These are phyloP conservation scores for Mucor indicus DNA, from an alignment of 371 early-diverging fungal species.

Conservation along the genomic window DNA sequence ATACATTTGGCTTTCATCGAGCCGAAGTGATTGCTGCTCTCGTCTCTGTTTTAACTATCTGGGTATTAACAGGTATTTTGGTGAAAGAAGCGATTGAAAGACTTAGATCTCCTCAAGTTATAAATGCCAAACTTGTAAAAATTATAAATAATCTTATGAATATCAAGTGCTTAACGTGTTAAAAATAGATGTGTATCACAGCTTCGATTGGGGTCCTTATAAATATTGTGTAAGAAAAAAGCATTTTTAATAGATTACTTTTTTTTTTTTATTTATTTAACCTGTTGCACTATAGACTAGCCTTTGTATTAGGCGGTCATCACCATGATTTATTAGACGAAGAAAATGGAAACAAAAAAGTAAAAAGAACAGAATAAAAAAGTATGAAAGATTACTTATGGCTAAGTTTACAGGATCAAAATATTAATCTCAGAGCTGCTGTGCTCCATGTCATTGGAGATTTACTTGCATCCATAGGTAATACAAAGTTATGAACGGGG, in stretches of 20 bases:
- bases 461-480: constrained; percentile 74
- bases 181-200: constrained; percentile 62
- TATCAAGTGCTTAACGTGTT: not conserved
- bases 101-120: constrained; percentile 64
- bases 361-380: too few species aligned
- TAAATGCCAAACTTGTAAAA: constrained; percentile 65
- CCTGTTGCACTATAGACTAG: constrained; percentile 27
- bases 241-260: not conserved
- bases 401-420: constrained; percentile 36
- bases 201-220: constrained; percentile 75
- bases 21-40: constrained; percentile 86
- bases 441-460: constrained; percentile 86
- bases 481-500: not conserved
- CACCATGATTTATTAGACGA: constrained; percentile 39
- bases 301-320: constrained; percentile 46
- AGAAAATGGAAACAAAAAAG: constrained; percentile 13
- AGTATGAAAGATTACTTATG: too few species aligned
- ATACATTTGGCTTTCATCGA: constrained; percentile 84
- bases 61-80: constrained; percentile 75
- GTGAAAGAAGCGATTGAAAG: constrained; percentile 78
- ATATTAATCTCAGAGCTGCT: constrained; percentile 73
- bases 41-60: constrained; percentile 77
- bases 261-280: not conserved
- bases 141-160: not conserved
- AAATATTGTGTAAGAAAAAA: constrained; percentile 61